phyloP scores from a whole-genome alignment of 176 grass and related monocot species.

The Ampelocalamus luodianensis region DNA sequence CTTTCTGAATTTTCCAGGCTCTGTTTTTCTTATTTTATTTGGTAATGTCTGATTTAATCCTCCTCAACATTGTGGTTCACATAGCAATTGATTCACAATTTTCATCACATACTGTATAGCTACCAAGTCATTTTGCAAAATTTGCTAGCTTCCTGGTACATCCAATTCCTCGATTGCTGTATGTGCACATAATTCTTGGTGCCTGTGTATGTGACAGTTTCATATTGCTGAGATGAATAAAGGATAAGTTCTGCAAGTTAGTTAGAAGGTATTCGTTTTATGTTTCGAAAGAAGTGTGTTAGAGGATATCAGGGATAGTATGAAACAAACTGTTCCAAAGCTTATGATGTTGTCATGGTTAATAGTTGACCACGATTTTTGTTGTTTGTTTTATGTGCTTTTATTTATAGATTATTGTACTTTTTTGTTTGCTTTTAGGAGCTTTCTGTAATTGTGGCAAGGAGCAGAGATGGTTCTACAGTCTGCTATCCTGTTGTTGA shows the following conservation, averaged over 20 bases:
- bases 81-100: background rate
- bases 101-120: background rate
- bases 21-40: background rate
- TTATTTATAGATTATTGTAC: background rate
- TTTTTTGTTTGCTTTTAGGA: constrained; percentile 55
- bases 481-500: constrained; percentile 94
- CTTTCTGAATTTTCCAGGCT: background rate
- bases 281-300: background rate
- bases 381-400: background rate
- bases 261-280: background rate
- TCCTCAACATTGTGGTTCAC: background rate
- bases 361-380: background rate
- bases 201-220: background rate
- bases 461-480: constrained; percentile 67
- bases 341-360: constrained; percentile 20
- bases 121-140: background rate
- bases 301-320: background rate
- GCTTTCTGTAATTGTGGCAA: constrained; percentile 90
- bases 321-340: background rate
- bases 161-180: background rate
- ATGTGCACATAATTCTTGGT: background rate
- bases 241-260: constrained; percentile 6
- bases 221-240: background rate
- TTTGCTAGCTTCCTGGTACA: background rate
- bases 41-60: background rate